Percentiles rank a stretch among this genome's conserved stretches.
These are phyloP conservation scores for Beta lomatogona DNA, from an alignment of 179 eudicot species.

Conservation along the genomic window DNA sequence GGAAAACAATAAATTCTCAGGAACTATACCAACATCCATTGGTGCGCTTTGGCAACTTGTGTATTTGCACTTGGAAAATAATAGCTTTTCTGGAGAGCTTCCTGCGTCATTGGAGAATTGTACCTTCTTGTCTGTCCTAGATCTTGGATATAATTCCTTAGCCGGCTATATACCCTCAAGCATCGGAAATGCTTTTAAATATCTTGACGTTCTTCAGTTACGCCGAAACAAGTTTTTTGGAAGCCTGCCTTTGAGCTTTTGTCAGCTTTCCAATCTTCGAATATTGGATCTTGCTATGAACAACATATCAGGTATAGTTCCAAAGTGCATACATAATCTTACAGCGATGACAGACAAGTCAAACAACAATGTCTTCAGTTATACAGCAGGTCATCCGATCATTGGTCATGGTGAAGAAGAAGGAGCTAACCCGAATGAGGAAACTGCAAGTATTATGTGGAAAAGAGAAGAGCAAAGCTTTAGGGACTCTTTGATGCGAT, in stretches of 20 bases:
- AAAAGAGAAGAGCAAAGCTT: constrained; percentile 25
- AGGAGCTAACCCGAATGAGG: background rate
- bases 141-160: constrained; percentile 34
- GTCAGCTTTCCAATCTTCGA: constrained; percentile 20
- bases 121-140: constrained; percentile 20
- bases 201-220: constrained; percentile 29
- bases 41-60: constrained; percentile 16
- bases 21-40: constrained; percentile 37
- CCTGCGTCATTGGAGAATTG: constrained; percentile 36
- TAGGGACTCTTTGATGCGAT: background rate
- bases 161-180: constrained; percentile 32
- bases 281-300: constrained; percentile 33
- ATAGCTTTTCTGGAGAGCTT: constrained; percentile 25
- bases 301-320: constrained; percentile 31
- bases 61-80: constrained; percentile 31
- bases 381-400: no score
- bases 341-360: constrained; percentile 14
- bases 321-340: constrained; percentile 23
- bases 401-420: no score
- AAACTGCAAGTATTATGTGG: constrained; percentile 9
- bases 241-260: constrained; percentile 23
- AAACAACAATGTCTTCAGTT: no score
- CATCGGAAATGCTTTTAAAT: constrained; percentile 26
- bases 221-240: constrained; percentile 38
- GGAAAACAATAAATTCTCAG: constrained; percentile 6